These are phyloP conservation scores for Rugonectria rugulosa DNA, from an alignment of 2,329 filamentous ascomycete species.

Conservation along the genomic window DNA sequence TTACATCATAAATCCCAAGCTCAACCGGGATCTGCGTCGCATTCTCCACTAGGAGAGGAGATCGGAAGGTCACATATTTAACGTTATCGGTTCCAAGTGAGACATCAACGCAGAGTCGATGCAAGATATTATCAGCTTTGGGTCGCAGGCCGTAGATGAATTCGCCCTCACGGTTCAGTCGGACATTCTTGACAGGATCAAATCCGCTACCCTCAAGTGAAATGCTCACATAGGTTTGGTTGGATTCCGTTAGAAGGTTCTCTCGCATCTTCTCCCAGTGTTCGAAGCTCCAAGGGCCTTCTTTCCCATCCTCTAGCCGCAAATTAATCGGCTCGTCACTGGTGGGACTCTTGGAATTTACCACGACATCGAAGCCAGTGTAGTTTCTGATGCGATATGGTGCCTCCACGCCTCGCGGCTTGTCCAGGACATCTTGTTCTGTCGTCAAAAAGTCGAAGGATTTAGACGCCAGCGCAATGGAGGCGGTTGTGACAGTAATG, in stretches of 20 bases:
- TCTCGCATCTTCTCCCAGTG: slow-evolving; percentile 97
- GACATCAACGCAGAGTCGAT: slow-evolving; percentile 91
- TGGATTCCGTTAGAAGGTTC: slow-evolving; percentile 84
- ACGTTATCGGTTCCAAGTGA: slow-evolving; percentile 92
- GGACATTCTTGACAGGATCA: slow-evolving; percentile 85
- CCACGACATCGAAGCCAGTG: slow-evolving; percentile 87
- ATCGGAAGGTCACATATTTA: slow-evolving; percentile 96
- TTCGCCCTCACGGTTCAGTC: slow-evolving; percentile 94
- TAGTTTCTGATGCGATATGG: slow-evolving; percentile 95
- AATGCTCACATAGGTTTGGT: slow-evolving; percentile 79
- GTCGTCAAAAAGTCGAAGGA: slow-evolving; percentile 90
- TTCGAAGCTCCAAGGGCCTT: slow-evolving; percentile 95
- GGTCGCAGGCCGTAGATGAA: slow-evolving; percentile 88
- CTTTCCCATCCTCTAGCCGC: slow-evolving; percentile 85
- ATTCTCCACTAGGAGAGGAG: slow-evolving; percentile 91
- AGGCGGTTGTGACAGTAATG: slow-evolving; percentile 89
- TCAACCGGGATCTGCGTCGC: slow-evolving; percentile 96
- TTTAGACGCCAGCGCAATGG: slow-evolving; percentile 91
- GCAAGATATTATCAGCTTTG: slow-evolving; percentile 82
- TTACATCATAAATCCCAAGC: slow-evolving; percentile 85
- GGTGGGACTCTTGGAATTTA: slow-evolving; percentile 77
- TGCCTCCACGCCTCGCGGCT: slow-evolving; percentile 88
- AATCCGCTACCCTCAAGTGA: slow-evolving; percentile 94
- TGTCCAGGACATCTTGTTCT: slow-evolving; percentile 85
- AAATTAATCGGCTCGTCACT: slow-evolving; percentile 75